A percentile compares a stretch with the other conserved stretches of the same genome.
phyloP scores from a whole-genome alignment of 164 flowering plant genomes.

The Sedum album region DNA sequence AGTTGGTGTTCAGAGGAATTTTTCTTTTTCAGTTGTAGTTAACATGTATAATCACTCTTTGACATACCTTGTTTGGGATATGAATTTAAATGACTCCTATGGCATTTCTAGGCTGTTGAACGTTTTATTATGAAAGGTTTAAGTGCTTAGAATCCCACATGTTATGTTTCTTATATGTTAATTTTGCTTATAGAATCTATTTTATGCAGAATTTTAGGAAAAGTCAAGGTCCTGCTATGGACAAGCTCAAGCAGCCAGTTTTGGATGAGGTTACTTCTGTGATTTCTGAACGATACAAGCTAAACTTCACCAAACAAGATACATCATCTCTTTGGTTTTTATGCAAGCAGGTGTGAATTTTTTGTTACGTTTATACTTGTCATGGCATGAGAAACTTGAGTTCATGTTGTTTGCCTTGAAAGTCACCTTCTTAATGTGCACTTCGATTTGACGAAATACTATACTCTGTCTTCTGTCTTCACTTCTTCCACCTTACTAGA shows the following conservation, averaged over 20 bases:
- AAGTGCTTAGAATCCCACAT: too few relatives aligned
- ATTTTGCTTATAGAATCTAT: neutral
- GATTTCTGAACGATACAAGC: slow-evolving; percentile 38
- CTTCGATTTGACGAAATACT: neutral
- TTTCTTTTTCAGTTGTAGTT: too few relatives aligned
- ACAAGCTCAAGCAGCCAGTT: slow-evolving; percentile 72
- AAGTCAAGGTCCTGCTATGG: slow-evolving; percentile 66
- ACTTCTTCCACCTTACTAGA: neutral
- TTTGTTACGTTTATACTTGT: neutral
- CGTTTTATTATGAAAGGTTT: too few relatives aligned
- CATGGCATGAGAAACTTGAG: neutral
- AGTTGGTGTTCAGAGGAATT: too few relatives aligned
- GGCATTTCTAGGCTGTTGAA: too few relatives aligned
- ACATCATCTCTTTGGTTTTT: slow-evolving; percentile 76
- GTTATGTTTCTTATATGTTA: neutral
- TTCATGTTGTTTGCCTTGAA: neutral
- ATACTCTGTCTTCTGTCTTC: neutral
- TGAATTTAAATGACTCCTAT: too few relatives aligned
- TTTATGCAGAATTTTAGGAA: slow-evolving; percentile 48
- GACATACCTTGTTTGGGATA: too few relatives aligned
- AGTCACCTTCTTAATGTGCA: neutral
- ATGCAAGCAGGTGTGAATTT: slow-evolving; percentile 78
- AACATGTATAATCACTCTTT: too few relatives aligned
- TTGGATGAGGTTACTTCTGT: slow-evolving; percentile 55
- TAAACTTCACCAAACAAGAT: slow-evolving; percentile 65